A percentile compares a stretch with the other conserved stretches of the same genome.
Conservation (phyloP, 805 yeast species). For the Trichomonascus vanleenenianus region DNA sequence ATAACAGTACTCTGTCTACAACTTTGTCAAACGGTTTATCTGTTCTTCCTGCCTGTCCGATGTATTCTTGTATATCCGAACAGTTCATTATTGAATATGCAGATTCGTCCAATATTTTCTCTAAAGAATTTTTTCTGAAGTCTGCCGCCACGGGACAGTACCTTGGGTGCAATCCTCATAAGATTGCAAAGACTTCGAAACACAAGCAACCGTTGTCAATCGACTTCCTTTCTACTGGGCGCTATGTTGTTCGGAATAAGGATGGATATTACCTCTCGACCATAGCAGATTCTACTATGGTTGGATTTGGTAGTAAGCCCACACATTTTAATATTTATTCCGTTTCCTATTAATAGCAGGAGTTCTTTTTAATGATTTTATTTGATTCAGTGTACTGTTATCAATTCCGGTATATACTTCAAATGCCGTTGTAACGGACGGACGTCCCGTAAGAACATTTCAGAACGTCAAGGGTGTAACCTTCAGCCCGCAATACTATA, state of each 20-base stretch:
- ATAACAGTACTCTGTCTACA: not conserved
- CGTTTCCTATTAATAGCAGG: constrained; percentile 1
- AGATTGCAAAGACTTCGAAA: too few relatives aligned
- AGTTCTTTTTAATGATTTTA: too few relatives aligned
- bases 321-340: constrained; percentile 2
- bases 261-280: not conserved
- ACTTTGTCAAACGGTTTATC: not conserved
- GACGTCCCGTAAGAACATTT: too few relatives aligned
- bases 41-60: not conserved
- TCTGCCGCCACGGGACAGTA: not conserved
- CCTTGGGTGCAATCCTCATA: not conserved
- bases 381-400: too few relatives aligned
- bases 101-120: not conserved
- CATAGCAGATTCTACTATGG: not conserved
- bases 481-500: too few relatives aligned
- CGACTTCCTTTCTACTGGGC: not conserved
- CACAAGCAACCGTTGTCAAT: not conserved
- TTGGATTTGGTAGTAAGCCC: not conserved
- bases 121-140: not conserved
- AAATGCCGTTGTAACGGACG: too few relatives aligned
- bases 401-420: too few relatives aligned
- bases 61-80: not conserved
- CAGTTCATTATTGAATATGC: not conserved
- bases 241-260: not conserved
- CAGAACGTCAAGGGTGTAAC: too few relatives aligned